Evolutionary conservation across 164 flowering plant genomes (phyloP).

Genomic region (Nelumbo lutea): DNA sequence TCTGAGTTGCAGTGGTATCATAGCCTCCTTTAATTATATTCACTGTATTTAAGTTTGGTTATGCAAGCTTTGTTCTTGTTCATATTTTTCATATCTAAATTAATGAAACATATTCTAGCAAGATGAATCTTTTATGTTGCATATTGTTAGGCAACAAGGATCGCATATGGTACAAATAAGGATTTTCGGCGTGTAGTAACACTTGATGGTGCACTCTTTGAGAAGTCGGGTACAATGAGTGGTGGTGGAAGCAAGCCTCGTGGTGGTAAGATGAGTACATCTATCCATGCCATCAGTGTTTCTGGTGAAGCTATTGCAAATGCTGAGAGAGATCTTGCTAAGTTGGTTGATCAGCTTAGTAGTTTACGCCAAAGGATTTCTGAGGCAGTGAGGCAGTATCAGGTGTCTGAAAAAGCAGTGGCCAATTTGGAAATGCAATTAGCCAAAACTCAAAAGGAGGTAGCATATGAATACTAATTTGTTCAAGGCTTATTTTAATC

Average conservation of each 20-base stretch:
- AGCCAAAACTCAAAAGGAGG: constrained; percentile 85
- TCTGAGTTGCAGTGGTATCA: too few relatives aligned
- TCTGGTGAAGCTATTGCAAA: constrained; percentile 62
- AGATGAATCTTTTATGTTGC: not conserved
- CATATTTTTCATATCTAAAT: not conserved
- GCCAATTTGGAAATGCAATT: constrained; percentile 67
- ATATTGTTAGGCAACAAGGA: constrained; percentile 70
- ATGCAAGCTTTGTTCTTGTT: not conserved
- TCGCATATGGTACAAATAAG: constrained; percentile 72
- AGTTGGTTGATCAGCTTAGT: constrained; percentile 43
- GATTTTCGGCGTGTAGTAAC: constrained; percentile 90
- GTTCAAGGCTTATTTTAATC: not conserved
- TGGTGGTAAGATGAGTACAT: constrained; percentile 95
- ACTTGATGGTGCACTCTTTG: constrained; percentile 88
- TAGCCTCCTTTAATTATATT: too few relatives aligned
- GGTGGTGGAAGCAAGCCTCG: constrained; percentile 94
- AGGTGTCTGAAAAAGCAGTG: constrained; percentile 54
- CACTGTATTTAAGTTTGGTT: too few relatives aligned
- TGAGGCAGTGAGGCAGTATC: constrained; percentile 55
- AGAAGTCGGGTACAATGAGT: constrained; percentile 95
- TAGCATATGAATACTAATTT: constrained; percentile 13
- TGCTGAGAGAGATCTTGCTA: constrained; percentile 71
- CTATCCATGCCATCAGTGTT: constrained; percentile 70
- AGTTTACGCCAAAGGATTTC: constrained; percentile 46
- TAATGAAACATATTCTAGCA: not conserved